Base-by-base conservation (phyloP, 257 asterid genomes). In the Solanum microdontum region DNA sequence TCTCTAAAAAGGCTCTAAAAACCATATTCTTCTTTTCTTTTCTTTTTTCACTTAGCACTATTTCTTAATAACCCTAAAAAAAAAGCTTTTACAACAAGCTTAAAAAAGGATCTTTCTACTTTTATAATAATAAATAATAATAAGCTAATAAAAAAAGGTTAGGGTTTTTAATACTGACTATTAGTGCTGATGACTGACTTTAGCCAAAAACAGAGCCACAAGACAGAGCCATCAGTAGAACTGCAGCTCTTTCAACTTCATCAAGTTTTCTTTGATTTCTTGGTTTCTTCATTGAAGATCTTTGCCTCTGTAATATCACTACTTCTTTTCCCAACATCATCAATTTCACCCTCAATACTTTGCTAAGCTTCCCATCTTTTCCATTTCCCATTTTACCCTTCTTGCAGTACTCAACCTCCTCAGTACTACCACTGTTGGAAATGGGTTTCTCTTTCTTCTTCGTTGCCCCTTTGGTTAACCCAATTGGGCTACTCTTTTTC, bases 221-320 rank as follows among this genome's bases (percentile, higher is more conserved):
- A 70, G 98, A 94, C 11, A 96, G 87, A 77, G 95, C 94, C 96
- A 96, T 93, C 86, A 96, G 83, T 24, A 94, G 93, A 86, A 94
- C 87, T 12, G 98, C 98, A 43, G 98, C 98, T 94, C 95, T 21
- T 92, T 93, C 94, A 94, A 90, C 48, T 88, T 90, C 88, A 80
- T 13, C 85, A 48, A 45, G 11, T 48, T 75, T 7, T 89, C 87
- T 87, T 37, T 88, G 83, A 34, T 77, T 90, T 85, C 89, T 88
- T 73, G 45, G 87, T 66, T 24, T 66, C 90, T 77, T 89, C 85
- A 73, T 34, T 43, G 80, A 36, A 80, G 92, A 88, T 62, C 91
- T 89, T 82, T 84, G 91, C 83, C 84, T 87, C 83, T 85, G 91
- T 87, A 80, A 74, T 86, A 85, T 60, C 72, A 80, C 86, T 43